Percentiles rank a stretch among this genome's conserved stretches.
Evolutionary conservation across 1,284 basidiomycete genomes (phyloP).

Genomic region (Papiliotrema nemorosa): DNA sequence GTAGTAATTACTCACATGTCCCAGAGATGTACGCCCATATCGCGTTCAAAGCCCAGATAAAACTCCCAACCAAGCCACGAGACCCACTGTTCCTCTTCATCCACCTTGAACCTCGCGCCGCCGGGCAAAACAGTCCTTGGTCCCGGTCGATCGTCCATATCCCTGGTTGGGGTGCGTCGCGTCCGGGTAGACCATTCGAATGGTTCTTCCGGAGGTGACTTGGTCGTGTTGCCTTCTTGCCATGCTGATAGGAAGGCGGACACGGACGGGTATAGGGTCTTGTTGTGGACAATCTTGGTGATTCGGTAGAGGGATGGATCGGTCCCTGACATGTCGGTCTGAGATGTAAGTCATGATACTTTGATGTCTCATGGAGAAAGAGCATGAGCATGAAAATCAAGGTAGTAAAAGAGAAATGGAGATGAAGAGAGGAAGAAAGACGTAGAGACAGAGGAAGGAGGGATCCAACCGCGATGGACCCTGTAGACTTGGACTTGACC

Average conservation of each 20-base stretch:
- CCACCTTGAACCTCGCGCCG: conserved; percentile 60
- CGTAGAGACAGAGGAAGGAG: neutral
- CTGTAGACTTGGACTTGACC: no score
- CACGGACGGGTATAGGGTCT: conserved; percentile 55
- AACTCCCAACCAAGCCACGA: conserved; percentile 57
- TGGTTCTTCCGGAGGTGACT: conserved; percentile 36
- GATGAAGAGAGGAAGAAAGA: conserved; percentile 6
- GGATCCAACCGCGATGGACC: no score
- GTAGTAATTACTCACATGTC: conserved; percentile 54
- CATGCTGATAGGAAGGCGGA: conserved; percentile 58
- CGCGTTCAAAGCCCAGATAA: conserved; percentile 62
- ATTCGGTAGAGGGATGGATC: conserved; percentile 57
- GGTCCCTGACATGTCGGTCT: conserved; percentile 59
- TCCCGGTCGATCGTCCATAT: conserved; percentile 62
- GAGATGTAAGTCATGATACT: conserved; percentile 48
- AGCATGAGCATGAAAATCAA: conserved; percentile 51
- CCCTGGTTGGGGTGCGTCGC: conserved; percentile 49
- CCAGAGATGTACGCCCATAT: conserved; percentile 65
- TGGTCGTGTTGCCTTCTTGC: conserved; percentile 56
- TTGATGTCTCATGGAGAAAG: no score
- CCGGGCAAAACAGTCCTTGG: conserved; percentile 60
- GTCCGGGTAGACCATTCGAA: conserved; percentile 44
- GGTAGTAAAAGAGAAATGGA: conserved; percentile 49
- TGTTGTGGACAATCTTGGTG: conserved; percentile 60
- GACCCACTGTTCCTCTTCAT: conserved; percentile 56